Base-by-base conservation (phyloP, 306 rosid genomes). In the Begonia loranthoides region DNA sequence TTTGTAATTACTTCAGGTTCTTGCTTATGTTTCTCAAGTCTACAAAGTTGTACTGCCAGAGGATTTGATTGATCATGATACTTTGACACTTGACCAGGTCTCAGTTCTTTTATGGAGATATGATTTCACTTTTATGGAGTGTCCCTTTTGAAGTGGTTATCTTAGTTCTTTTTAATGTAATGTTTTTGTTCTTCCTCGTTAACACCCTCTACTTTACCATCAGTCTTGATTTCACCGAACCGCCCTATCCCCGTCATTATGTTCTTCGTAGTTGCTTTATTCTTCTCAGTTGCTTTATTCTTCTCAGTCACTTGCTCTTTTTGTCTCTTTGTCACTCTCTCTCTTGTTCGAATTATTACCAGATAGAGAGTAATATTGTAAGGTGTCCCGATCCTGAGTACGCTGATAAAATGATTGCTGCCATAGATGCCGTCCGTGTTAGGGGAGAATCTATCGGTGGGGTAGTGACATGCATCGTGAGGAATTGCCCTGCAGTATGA, bases 1-100 rank as follows among this genome's bases (percentile, higher is more conserved):
- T 22, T 28, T 28, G 36, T 28, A 28, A 28, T 28, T 28, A 4
- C 50, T 54, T 68, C 78, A 92, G 99, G 66, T 92, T 66, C 66
- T 86, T 65, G 94, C 99, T 46, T 92, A 80, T 79, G 99, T 92
- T 47, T 86, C 99, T 54, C 94, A 92, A 92, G 99, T 92, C 66
- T 85, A 92, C 60, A 75, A 75, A 60, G 66, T 92, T 60, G 70
- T 78, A 57, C 80, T 92, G 56, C 99, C 99, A 0, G 80, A 77
- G 63, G 99, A 67, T 15, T 40, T 68, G 17, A 49, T 86, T 62
- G 82, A 92, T 70, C 65, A 79, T 61, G 55, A 78, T 36, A 60
- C 58, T 51, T 24, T 92, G 71, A 64, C 82, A 13, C 77, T 83
- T 60, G 87, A 80, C 60, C 96, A 75, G 81, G 86, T 79, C n/a